Conservation (phyloP, 371 early-diverging fungal genomes). For the Mortierella sp. region DNA sequence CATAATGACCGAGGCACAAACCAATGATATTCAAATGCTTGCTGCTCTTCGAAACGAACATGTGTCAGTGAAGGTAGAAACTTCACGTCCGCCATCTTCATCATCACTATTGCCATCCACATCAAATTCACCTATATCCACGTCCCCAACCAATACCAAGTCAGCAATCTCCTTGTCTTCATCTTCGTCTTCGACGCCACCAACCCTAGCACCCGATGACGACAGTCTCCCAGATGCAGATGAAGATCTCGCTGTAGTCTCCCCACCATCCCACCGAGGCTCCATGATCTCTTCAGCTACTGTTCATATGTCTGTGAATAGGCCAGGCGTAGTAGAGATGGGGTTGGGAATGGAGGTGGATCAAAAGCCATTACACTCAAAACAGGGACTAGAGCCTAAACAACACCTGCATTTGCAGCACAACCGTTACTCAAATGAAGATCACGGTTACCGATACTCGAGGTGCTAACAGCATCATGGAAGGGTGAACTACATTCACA, state of each 20-base stretch:
- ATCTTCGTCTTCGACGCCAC: conserved; percentile 36
- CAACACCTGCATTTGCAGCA: background rate
- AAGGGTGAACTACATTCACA: background rate
- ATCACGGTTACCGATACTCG: background rate
- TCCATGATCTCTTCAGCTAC: conserved; percentile 8
- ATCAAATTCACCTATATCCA: background rate
- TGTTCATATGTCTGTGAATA: conserved; percentile 2
- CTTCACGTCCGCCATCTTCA: background rate
- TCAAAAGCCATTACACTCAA: conserved; percentile 2
- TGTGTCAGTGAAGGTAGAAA: background rate
- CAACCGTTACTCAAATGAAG: too few relatives aligned
- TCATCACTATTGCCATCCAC: background rate
- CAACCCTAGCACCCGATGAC: conserved; percentile 32
- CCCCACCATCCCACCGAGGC: conserved; percentile 18
- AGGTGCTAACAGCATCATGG: background rate
- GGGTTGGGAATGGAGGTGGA: conserved; percentile 29
- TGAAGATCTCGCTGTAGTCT: conserved; percentile 21
- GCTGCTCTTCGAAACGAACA: conserved; percentile 26
- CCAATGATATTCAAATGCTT: conserved; percentile 36
- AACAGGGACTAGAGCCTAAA: background rate
- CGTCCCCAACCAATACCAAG: conserved; percentile 12
- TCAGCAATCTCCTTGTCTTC: conserved; percentile 8
- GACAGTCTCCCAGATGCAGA: conserved; percentile 34
- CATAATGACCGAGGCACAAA: conserved; percentile 20
- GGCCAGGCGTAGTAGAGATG: conserved; percentile 5